Base-by-base conservation (phyloP, 2,329 filamentous ascomycete species). In the Fusarium sp. region DNA sequence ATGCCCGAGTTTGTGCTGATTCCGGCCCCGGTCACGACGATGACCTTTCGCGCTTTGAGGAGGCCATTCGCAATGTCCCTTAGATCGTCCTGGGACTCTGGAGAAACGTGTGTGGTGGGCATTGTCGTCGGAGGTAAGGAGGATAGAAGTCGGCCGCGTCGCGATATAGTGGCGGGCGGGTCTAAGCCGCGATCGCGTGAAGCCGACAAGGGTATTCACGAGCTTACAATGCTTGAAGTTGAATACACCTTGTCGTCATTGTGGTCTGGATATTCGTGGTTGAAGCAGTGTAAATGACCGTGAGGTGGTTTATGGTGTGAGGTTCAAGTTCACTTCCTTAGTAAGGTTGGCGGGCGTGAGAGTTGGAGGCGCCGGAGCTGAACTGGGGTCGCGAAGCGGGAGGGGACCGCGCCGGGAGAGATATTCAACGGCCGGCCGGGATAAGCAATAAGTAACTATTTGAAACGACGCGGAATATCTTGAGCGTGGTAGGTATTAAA, bases 1-100 rank as follows among this genome's bases (percentile, higher is more conserved):
- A 93, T 93, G 57, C 91, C 91, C 66, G 89, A 92, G 76, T 92
- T 93, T 51, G 91, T 93, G 75, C 89, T 92, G 75, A 93, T 93
- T 53, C 91, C 91, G 49, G 91, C 91, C 50, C 91, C 91, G 1
- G 91, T 93, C 33, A 93, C 83, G 21, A 93, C 87, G 10, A 93
- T 84, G n/a, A 92, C 84, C 76, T 91, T 92, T 65, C 85, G 87
- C 13, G 91, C 87, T 76, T 89, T 90, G 67, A 86, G 85, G 44
- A 93, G 80, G 5, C 83, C 79, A 74, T 92, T 86, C 72, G 91
- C 90, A 68, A 93, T 88, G 33, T 86, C 80, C 72, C 91, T 89
- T n/a, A 93, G 83, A 52, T 84, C 80, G 66, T 85, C 81, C 68
- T 82, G 80, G 64, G 86, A 84, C 40, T 80, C 80, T 11, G 85